phyloP scores from a whole-genome alignment of 768 basidiomycete species.

The Cystoderma amianthinum region DNA sequence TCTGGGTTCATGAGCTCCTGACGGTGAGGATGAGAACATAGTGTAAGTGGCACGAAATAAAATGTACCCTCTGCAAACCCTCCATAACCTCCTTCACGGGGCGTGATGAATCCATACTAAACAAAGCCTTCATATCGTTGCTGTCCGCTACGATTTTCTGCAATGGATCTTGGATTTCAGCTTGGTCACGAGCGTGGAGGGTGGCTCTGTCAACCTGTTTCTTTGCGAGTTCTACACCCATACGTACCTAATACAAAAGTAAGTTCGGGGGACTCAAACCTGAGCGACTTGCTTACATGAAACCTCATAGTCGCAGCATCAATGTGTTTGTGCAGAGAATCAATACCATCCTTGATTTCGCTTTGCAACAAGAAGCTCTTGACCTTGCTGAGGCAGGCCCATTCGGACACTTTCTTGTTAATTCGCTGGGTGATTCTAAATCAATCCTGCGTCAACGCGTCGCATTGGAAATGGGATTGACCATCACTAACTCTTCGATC shows the following conservation, averaged over 20 bases:
- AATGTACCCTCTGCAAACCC: conserved; percentile 29
- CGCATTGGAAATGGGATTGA: neutral
- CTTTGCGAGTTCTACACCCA: conserved; percentile 19
- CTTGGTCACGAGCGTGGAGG: conserved; percentile 23
- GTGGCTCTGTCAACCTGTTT: conserved; percentile 17
- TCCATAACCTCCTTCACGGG: conserved; percentile 33
- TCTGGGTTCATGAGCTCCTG: conserved; percentile 28
- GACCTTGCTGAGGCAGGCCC: conserved; percentile 26
- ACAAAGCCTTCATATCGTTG: conserved; percentile 26
- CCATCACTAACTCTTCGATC: conserved; percentile 19
- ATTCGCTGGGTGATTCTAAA: conserved; percentile 22
- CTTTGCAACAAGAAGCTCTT: conserved; percentile 28
- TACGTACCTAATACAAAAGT: conserved; percentile 9
- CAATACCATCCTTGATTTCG: conserved; percentile 34
- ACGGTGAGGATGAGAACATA: neutral
- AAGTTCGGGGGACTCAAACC: conserved; percentile 1
- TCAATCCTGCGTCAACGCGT: neutral
- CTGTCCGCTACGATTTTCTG: conserved; percentile 22
- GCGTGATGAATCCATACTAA: conserved; percentile 20
- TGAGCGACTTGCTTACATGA: conserved; percentile 23
- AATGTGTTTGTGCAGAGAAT: conserved; percentile 28
- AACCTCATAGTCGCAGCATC: conserved; percentile 26
- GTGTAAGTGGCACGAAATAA: neutral
- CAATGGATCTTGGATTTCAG: conserved; percentile 24
- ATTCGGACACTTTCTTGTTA: conserved; percentile 23